Conservation (phyloP, 345 rosid species). For the Camelina laxa region DNA sequence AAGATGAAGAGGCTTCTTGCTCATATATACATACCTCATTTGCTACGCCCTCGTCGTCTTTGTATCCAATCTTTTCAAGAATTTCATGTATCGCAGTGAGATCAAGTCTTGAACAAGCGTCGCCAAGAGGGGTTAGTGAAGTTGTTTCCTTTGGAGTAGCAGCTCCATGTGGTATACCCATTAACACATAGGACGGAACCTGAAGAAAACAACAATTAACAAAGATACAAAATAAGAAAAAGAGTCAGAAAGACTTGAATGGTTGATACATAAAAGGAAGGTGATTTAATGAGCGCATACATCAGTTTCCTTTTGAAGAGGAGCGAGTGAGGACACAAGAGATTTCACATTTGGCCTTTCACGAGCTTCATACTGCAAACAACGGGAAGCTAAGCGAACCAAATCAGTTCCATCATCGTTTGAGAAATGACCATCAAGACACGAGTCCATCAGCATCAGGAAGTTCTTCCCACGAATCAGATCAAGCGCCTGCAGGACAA, state of each 20-base stretch:
- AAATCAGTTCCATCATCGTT: constrained; percentile 90
- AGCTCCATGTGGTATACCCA: constrained; percentile 72
- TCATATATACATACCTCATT: constrained; percentile 61
- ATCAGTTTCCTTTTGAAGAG: constrained; percentile 79
- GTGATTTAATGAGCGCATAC: constrained; percentile 42
- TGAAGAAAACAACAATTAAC: constrained; percentile 36
- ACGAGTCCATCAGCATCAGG: constrained; percentile 82
- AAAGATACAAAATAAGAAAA: neutral
- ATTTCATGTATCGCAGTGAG: constrained; percentile 81
- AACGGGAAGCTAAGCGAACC: constrained; percentile 81
- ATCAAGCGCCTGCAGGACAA: constrained; percentile 75
- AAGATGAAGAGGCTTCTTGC: neutral
- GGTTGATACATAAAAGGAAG: neutral
- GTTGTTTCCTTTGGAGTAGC: constrained; percentile 52
- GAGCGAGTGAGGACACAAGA: constrained; percentile 67
- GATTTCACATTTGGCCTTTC: constrained; percentile 90
- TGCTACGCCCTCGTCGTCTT: constrained; percentile 81
- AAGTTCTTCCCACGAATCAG: constrained; percentile 80
- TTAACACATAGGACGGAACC: constrained; percentile 67
- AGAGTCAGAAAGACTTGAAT: neutral
- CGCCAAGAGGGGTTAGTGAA: constrained; percentile 66
- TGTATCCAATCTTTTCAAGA: constrained; percentile 75
- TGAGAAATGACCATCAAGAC: constrained; percentile 80
- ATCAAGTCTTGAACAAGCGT: constrained; percentile 81
- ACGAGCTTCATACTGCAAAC: constrained; percentile 86